These are phyloP conservation scores for Asterochloris erici DNA, from an alignment of 139 green algal genomes.

Conservation along the genomic window DNA sequence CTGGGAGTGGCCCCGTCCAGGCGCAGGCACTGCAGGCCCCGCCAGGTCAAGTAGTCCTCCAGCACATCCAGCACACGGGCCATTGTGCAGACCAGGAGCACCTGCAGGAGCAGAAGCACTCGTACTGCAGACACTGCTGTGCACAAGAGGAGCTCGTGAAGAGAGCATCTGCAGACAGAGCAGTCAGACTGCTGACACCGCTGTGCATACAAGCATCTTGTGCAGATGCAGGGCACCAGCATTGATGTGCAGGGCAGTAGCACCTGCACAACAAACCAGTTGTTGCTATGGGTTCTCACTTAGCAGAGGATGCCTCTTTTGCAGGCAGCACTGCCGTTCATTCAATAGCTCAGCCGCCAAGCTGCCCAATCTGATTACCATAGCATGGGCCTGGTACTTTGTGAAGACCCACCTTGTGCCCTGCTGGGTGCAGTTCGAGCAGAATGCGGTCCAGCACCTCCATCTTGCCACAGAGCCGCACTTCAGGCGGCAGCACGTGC, in stretches of 20 bases:
- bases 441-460: slow-evolving; percentile 55
- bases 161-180: no score
- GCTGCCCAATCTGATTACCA: neutral
- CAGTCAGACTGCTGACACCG: no score
- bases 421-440: slow-evolving; percentile 42
- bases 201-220: no score
- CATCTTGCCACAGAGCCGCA: slow-evolving; percentile 62
- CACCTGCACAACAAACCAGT: no score
- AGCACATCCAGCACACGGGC: slow-evolving; percentile 65
- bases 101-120: slow-evolving; percentile 4
- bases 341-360: no score
- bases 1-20: slow-evolving; percentile 61
- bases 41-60: slow-evolving; percentile 60
- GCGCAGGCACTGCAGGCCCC: slow-evolving; percentile 47
- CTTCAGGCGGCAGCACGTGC: slow-evolving; percentile 34
- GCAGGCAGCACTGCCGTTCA: no score
- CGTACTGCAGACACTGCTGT: no score
- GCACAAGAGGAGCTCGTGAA: no score
- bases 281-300: no score
- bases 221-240: no score
- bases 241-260: no score
- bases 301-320: no score
- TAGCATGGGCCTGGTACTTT: neutral
- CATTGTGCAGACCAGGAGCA: slow-evolving; percentile 85
- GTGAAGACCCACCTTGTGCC: slow-evolving; percentile 23